Conservation (phyloP, 2,329 filamentous ascomycete species). For the Claviceps fusiformis region DNA sequence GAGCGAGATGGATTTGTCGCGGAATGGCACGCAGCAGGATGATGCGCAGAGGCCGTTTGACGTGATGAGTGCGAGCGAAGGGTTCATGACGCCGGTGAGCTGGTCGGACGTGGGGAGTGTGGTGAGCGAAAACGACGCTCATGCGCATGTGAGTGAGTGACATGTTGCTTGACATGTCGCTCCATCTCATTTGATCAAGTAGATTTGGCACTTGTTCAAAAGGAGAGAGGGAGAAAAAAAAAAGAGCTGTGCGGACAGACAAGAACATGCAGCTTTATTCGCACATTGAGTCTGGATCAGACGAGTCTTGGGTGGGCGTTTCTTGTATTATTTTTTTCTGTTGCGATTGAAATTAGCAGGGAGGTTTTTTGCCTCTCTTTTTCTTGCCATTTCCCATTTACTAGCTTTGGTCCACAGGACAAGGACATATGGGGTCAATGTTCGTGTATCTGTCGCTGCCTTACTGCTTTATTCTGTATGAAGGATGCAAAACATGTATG, state of each 20-base stretch:
- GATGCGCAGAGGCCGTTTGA: constrained; percentile 32
- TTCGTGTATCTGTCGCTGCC: not conserved
- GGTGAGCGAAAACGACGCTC: constrained; percentile 39
- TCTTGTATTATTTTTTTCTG: too few species aligned
- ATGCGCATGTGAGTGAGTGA: constrained; percentile 9
- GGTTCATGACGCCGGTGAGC: constrained; percentile 45
- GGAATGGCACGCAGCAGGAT: constrained; percentile 23
- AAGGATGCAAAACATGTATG: too few species aligned
- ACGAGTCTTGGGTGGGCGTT: too few species aligned
- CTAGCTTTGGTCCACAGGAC: too few species aligned
- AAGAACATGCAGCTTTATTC: too few species aligned
- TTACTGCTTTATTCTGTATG: too few species aligned
- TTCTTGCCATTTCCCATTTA: not conserved
- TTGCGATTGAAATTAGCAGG: too few species aligned
- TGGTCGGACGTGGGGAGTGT: constrained; percentile 55
- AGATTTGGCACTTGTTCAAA: too few species aligned
- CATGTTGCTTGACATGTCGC: too few species aligned
- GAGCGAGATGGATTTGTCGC: constrained; percentile 30
- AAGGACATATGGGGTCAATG: not conserved
- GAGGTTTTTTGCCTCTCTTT: not conserved
- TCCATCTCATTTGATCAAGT: too few species aligned
- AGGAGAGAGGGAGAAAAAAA: not conserved
- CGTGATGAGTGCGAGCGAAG: constrained; percentile 46
- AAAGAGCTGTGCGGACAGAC: not conserved
- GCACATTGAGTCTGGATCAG: too few species aligned